Evolutionary conservation across 2,329 filamentous ascomycete genomes (phyloP).

Genomic region (Neophaeococcomyces mojaviensis): DNA sequence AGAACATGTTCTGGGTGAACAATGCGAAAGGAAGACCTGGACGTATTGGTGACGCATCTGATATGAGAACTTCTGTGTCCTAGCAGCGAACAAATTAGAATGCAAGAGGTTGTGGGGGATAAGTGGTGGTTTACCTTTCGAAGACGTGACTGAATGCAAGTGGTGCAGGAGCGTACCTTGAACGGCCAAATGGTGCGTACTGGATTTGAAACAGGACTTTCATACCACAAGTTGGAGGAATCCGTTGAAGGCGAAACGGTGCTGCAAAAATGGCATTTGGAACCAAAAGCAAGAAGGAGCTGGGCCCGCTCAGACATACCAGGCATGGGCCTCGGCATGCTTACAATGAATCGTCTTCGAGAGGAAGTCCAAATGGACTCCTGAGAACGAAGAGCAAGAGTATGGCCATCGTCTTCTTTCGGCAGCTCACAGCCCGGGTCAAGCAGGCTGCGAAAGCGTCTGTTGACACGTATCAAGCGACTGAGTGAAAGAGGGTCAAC

Average conservation of each 20-base stretch:
- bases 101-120: constrained; percentile 6
- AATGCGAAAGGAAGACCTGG: constrained; percentile 64
- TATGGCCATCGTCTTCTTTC: background rate
- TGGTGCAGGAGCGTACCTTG: constrained; percentile 56
- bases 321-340: constrained; percentile 61
- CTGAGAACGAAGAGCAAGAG: constrained; percentile 41
- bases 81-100: constrained; percentile 33
- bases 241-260: constrained; percentile 27
- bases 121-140: constrained; percentile 52
- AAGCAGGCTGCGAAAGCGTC: constrained; percentile 56
- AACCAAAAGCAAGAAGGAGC: constrained; percentile 62
- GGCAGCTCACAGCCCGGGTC: constrained; percentile 36
- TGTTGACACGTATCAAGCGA: constrained; percentile 60
- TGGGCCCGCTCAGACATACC: constrained; percentile 64
- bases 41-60: constrained; percentile 54
- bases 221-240: constrained; percentile 41
- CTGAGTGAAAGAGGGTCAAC: constrained; percentile 57
- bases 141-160: constrained; percentile 54
- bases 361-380: constrained; percentile 65
- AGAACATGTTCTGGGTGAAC: constrained; percentile 53
- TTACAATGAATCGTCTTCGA: constrained; percentile 56
- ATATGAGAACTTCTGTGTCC: constrained; percentile 64
- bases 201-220: constrained; percentile 55
- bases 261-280: constrained; percentile 61
- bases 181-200: constrained; percentile 66